Percentiles rank a stretch among this genome's conserved stretches.
Evolutionary conservation across 495 filamentous ascomycete species (phyloP).

Genomic region (Tetracladium setigerum): DNA sequence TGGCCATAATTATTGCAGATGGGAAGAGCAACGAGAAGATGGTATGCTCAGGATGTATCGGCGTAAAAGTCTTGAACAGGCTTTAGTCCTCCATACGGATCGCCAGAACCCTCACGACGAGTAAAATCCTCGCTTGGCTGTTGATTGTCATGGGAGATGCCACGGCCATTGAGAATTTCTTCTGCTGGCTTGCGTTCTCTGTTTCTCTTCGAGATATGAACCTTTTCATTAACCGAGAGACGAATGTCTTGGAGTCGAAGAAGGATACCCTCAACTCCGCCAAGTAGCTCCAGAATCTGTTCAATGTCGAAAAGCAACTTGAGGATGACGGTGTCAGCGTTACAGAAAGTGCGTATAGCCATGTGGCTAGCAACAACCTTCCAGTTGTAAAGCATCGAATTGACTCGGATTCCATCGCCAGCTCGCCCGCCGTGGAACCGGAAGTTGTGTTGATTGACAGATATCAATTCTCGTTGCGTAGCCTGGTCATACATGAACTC

Average conservation of each 20-base stretch:
- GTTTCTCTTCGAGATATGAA: conserved; percentile 3
- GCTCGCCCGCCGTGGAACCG: conserved; percentile 38
- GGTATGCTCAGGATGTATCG: neutral
- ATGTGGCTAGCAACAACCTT: conserved; percentile 41
- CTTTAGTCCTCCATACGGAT: conserved; percentile 15
- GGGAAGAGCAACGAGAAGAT: too few relatives aligned
- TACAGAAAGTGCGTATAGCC: conserved; percentile 48
- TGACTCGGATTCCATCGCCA: conserved; percentile 30
- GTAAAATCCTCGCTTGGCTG: too few relatives aligned
- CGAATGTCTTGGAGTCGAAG: conserved; percentile 14
- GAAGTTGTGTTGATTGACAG: conserved; percentile 39
- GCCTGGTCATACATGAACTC: conserved; percentile 51
- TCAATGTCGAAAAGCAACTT: conserved; percentile 47
- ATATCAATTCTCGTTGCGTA: conserved; percentile 46
- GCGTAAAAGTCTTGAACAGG: conserved; percentile 12
- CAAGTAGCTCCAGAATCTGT: conserved; percentile 46
- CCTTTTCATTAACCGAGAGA: conserved; percentile 6
- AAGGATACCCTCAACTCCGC: conserved; percentile 24
- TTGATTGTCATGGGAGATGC: too few relatives aligned
- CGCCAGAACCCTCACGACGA: neutral
- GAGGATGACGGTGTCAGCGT: conserved; percentile 43
- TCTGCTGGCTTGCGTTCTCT: neutral
- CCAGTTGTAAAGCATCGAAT: conserved; percentile 45
- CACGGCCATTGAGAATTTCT: neutral
- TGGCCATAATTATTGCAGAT: too few relatives aligned